Evolutionary conservation across 2,329 filamentous ascomycete genomes (phyloP).

Genomic region (Ramichloridium luteum): DNA sequence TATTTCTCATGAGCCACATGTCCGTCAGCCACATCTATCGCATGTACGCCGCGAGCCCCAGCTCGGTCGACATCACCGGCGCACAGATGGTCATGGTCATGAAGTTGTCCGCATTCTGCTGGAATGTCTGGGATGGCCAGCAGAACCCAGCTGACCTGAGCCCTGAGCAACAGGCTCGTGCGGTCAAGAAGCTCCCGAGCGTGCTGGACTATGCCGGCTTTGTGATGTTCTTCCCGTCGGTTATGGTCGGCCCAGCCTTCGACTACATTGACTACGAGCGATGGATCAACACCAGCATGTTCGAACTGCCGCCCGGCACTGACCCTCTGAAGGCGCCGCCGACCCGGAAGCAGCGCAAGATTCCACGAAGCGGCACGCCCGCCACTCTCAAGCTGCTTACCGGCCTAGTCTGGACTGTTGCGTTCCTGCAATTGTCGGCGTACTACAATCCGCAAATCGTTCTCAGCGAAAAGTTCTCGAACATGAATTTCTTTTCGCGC

Average conservation of each 20-base stretch:
- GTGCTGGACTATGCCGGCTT: constrained; percentile 78
- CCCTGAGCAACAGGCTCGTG: constrained; percentile 72
- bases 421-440: constrained; percentile 60
- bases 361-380: constrained; percentile 79
- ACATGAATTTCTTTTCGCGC: constrained; percentile 57
- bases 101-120: constrained; percentile 93
- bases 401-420: constrained; percentile 67
- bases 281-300: constrained; percentile 92
- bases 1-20: constrained; percentile 93
- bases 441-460: constrained; percentile 55
- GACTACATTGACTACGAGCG: constrained; percentile 86
- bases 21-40: constrained; percentile 78
- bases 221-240: constrained; percentile 85
- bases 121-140: constrained; percentile 91
- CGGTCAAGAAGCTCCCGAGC: constrained; percentile 59
- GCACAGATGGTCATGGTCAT: constrained; percentile 98
- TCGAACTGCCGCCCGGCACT: constrained; percentile 68
- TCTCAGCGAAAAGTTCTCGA: constrained; percentile 52
- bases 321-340: constrained; percentile 76
- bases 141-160: constrained; percentile 69
- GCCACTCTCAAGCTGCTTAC: constrained; percentile 62
- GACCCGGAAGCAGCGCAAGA: constrained; percentile 80
- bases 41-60: constrained; percentile 55
- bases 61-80: constrained; percentile 71
- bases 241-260: constrained; percentile 84